These are phyloP conservation scores for Persicaria tinctoria DNA, from an alignment of 148 eudicot species.

Conservation along the genomic window DNA sequence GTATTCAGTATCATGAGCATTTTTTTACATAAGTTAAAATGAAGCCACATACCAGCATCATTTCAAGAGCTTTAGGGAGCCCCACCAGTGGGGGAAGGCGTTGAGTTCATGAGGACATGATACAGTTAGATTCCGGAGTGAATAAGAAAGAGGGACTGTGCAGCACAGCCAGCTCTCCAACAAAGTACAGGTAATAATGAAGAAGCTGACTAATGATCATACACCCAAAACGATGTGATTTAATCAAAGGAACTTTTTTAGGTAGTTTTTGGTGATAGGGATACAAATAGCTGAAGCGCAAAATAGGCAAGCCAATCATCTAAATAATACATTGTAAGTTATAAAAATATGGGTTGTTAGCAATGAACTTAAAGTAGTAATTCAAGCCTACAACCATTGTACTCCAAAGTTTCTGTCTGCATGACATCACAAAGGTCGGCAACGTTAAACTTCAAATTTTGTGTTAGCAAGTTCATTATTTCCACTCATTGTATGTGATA, in stretches of 20 bases:
- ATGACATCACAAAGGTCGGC: not conserved
- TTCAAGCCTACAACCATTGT: not conserved
- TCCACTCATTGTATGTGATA: not conserved
- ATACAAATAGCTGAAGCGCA: not conserved
- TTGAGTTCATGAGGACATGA: slow-evolving; percentile 62
- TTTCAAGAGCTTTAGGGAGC: slow-evolving; percentile 81
- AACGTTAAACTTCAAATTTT: not conserved
- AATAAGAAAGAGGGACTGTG: not conserved
- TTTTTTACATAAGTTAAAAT: not conserved
- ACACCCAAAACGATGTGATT: not conserved
- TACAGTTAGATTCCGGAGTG: not conserved
- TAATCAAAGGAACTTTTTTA: not conserved
- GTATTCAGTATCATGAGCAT: not conserved
- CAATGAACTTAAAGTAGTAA: not conserved
- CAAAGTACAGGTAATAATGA: no score
- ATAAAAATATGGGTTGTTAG: not conserved
- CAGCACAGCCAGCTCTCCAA: no score
- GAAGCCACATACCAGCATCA: slow-evolving; percentile 73
- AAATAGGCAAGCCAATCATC: not conserved
- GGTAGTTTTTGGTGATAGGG: not conserved
- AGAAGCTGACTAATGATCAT: no score
- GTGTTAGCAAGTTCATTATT: not conserved
- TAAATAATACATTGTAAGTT: not conserved
- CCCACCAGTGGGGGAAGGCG: slow-evolving; percentile 94
- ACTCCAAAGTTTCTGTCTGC: not conserved